A percentile compares a stretch with the other conserved stretches of the same genome.
Evolutionary conservation across 306 rosid species (phyloP).

Genomic region (Medicago ruthenica): DNA sequence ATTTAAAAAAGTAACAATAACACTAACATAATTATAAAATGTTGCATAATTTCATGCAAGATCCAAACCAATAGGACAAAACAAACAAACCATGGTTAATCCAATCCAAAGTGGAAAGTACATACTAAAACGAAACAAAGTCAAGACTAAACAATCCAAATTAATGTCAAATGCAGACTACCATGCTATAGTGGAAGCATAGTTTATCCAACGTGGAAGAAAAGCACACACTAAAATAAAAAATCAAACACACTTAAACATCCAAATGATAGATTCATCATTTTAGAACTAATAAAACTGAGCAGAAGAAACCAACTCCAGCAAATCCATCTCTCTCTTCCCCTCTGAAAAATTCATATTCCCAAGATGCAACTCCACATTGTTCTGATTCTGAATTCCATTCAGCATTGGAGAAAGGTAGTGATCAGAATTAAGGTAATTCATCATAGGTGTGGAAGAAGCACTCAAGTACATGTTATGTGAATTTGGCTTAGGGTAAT

Average conservation of each 20-base stretch:
- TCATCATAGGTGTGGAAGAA: neutral
- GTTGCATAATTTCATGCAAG: neutral
- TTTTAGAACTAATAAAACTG: conserved; percentile 5
- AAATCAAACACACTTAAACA: neutral
- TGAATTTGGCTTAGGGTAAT: neutral
- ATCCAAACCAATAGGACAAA: neutral
- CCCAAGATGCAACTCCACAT: conserved; percentile 38
- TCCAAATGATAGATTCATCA: conserved; percentile 2
- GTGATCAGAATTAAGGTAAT: conserved; percentile 53
- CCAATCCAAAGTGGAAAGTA: neutral
- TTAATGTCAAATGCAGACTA: neutral
- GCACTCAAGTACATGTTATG: neutral
- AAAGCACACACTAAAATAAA: neutral
- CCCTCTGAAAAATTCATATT: conserved; percentile 32
- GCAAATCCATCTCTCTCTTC: conserved; percentile 68
- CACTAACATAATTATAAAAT: neutral
- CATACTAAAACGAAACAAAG: neutral
- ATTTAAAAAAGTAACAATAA: too few relatives aligned
- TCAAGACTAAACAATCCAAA: conserved; percentile 15
- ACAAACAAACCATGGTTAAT: neutral
- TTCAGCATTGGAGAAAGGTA: conserved; percentile 64
- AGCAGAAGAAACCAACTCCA: conserved; percentile 57
- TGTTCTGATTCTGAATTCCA: conserved; percentile 45
- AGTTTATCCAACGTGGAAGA: neutral
- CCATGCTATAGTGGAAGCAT: neutral